Conservation (phyloP, 2,329 filamentous ascomycete species). For the Stemphylium lycopersici region DNA sequence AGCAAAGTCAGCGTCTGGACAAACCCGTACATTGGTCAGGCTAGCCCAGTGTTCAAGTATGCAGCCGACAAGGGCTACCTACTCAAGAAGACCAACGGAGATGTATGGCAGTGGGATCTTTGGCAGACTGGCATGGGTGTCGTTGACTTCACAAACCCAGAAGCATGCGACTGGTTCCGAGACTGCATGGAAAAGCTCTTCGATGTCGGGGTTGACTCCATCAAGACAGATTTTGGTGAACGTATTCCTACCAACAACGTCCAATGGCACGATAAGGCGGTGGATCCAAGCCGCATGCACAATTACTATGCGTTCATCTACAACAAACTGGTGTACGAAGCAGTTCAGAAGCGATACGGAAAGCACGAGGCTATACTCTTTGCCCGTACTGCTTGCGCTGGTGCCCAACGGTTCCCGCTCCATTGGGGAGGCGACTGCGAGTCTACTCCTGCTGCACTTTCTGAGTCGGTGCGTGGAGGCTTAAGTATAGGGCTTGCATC, state of each 20-base stretch:
- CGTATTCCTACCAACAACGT: constrained; percentile 70
- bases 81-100: constrained; percentile 70
- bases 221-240: constrained; percentile 81
- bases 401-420: constrained; percentile 69
- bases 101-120: constrained; percentile 76
- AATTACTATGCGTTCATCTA: constrained; percentile 79
- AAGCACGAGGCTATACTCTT: constrained; percentile 67
- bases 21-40: constrained; percentile 75
- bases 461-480: constrained; percentile 71
- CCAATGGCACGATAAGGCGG: constrained; percentile 65
- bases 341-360: constrained; percentile 62
- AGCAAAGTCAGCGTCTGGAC: constrained; percentile 76
- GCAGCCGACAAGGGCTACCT: constrained; percentile 71
- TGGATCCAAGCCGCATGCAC: constrained; percentile 73
- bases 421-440: constrained; percentile 78
- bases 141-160: constrained; percentile 76
- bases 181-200: constrained; percentile 68
- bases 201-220: constrained; percentile 71
- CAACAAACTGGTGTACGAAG: constrained; percentile 72
- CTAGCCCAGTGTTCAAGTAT: constrained; percentile 68
- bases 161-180: constrained; percentile 69
- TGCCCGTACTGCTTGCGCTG: constrained; percentile 70
- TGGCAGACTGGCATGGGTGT: constrained; percentile 81
- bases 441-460: constrained; percentile 74
- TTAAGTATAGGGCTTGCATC: constrained; percentile 68